Percentiles rank a stretch among this genome's conserved stretches.
Evolutionary conservation across 371 early-diverging fungal species (phyloP).

Genomic region (Gilbertella persicaria): DNA sequence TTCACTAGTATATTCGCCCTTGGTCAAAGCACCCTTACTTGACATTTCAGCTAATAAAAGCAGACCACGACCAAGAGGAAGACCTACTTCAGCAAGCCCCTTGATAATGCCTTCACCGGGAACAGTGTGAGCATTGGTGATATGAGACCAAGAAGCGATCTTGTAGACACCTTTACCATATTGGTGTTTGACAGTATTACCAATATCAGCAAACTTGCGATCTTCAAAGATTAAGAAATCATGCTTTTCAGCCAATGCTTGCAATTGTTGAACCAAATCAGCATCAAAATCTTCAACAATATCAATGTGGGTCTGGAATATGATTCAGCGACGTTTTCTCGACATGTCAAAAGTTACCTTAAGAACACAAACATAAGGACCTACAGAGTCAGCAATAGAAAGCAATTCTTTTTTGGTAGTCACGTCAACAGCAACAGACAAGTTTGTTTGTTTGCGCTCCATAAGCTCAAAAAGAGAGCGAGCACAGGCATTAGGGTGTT

Average conservation of each 20-base stretch:
- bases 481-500: slow-evolving; percentile 70
- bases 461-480: slow-evolving; percentile 78
- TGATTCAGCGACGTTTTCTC: too few relatives aligned
- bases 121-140: slow-evolving; percentile 92
- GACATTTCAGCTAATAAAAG: slow-evolving; percentile 97
- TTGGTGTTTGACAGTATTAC: slow-evolving; percentile 94
- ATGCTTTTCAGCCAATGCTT: slow-evolving; percentile 78
- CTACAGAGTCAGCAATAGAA: slow-evolving; percentile 82
- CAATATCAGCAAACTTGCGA: slow-evolving; percentile 96
- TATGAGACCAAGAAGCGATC: slow-evolving; percentile 94
- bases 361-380: slow-evolving; percentile 92
- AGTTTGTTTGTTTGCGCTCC: slow-evolving; percentile 90
- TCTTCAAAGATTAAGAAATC: slow-evolving; percentile 97
- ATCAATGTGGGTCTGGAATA: slow-evolving; percentile 95
- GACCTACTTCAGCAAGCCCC: slow-evolving; percentile 86
- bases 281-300: slow-evolving; percentile 90
- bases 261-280: slow-evolving; percentile 75
- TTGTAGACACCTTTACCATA: slow-evolving; percentile 89
- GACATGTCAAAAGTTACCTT: too few relatives aligned
- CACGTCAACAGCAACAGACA: slow-evolving; percentile 91
- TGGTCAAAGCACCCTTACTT: slow-evolving; percentile 82
- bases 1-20: slow-evolving; percentile 78
- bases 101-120: slow-evolving; percentile 96
- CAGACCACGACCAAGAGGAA: slow-evolving; percentile 79
- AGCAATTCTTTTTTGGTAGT: slow-evolving; percentile 85